Percentiles rank a stretch among this genome's conserved stretches.
These are phyloP conservation scores for Cylindrotheca fusiformis DNA, from an alignment of 108 stramenopile genomes.

Conservation along the genomic window DNA sequence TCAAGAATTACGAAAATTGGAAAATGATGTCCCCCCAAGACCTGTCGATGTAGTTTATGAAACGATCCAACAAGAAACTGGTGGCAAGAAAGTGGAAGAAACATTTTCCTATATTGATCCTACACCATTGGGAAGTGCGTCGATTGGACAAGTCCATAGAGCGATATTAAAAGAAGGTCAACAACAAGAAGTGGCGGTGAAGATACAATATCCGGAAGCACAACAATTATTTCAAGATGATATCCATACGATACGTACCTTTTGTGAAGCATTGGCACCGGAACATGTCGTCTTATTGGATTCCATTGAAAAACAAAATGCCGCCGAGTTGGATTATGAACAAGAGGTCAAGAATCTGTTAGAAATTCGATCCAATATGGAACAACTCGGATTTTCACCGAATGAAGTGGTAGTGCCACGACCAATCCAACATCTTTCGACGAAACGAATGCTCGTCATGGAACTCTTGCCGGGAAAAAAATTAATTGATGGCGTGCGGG, in stretches of 20 bases:
- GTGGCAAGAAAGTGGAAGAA: slow-evolving; percentile 48
- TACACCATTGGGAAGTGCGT: slow-evolving; percentile 91
- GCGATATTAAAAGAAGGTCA: slow-evolving; percentile 52
- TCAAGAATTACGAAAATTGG: slow-evolving; percentile 55
- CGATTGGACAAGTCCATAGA: slow-evolving; percentile 96
- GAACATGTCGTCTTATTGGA: slow-evolving; percentile 57
- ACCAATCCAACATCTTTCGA: slow-evolving; percentile 52
- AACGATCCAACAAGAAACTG: slow-evolving; percentile 50
- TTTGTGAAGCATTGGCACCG: slow-evolving; percentile 56
- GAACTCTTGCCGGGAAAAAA: slow-evolving; percentile 75
- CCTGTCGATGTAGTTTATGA: slow-evolving; percentile 46
- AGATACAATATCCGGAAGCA: slow-evolving; percentile 92
- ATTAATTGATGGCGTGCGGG: slow-evolving; percentile 50
- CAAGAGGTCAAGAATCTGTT: slow-evolving; percentile 73
- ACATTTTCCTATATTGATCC: slow-evolving; percentile 82
- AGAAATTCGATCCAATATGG: slow-evolving; percentile 56
- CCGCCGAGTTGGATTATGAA: slow-evolving; percentile 64
- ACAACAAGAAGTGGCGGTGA: slow-evolving; percentile 77
- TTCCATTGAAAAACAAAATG: slow-evolving; percentile 50
- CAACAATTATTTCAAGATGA: slow-evolving; percentile 78
- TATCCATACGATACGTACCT: slow-evolving; percentile 67
- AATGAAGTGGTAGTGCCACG: slow-evolving; percentile 60
- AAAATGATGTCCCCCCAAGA: slow-evolving; percentile 77
- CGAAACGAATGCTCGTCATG: slow-evolving; percentile 73
- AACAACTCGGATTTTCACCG: slow-evolving; percentile 43